phyloP scores from a whole-genome alignment of 257 asterid species.

The Ehretia macrophylla region DNA sequence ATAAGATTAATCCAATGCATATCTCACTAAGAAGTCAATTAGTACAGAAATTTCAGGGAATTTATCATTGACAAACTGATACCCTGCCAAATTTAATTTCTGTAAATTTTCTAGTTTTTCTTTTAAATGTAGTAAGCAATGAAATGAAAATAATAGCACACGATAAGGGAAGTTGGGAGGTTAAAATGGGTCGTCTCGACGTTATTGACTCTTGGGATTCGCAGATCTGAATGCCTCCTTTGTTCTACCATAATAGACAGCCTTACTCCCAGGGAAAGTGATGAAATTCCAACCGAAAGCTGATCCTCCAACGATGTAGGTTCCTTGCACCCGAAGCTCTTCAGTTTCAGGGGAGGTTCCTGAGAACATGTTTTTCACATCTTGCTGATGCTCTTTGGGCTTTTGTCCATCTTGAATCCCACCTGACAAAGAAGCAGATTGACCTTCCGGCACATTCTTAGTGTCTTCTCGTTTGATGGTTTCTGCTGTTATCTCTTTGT shows the following conservation, averaged over 20 bases:
- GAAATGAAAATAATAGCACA: too few relatives aligned
- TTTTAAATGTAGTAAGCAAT: too few relatives aligned
- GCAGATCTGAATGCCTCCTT: constrained; percentile 59
- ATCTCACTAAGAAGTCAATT: too few relatives aligned
- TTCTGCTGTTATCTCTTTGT: constrained; percentile 47
- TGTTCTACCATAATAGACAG: constrained; percentile 55
- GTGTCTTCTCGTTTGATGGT: constrained; percentile 31
- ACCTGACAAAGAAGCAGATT: constrained; percentile 9
- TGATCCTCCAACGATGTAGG: constrained; percentile 66
- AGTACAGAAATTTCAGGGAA: too few relatives aligned
- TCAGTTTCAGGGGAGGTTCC: constrained; percentile 16
- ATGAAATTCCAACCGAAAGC: constrained; percentile 88
- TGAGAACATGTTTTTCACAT: constrained; percentile 19
- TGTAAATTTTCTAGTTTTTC: too few relatives aligned
- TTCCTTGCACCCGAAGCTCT: constrained; percentile 28
- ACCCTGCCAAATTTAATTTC: too few relatives aligned
- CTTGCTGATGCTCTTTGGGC: constrained; percentile 22
- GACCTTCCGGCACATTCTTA: constrained; percentile 25
- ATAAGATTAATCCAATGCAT: too few relatives aligned
- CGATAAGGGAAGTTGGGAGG: too few relatives aligned
- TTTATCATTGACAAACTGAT: too few relatives aligned
- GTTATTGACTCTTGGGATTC: constrained; percentile 30
- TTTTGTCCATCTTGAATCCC: constrained; percentile 24
- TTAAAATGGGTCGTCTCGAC: too few relatives aligned
- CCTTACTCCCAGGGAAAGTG: constrained; percentile 34